Evolutionary conservation across 2,329 filamentous ascomycete genomes (phyloP), one percentile per base, ranked within the genome.

Genomic region (Trichophyton rubrum): DNA sequence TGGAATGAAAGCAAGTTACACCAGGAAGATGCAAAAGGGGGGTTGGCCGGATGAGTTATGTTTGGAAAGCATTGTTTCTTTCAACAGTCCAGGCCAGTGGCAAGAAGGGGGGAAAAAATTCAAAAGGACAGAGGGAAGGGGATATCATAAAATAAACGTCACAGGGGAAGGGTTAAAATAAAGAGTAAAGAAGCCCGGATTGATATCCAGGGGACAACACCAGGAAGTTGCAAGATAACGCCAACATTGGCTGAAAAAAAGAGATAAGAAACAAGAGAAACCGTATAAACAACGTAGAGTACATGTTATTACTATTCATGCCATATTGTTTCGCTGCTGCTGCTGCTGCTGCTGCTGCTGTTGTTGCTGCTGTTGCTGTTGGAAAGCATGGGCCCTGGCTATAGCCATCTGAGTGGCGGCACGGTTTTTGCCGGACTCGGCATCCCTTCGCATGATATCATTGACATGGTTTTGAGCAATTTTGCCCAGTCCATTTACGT

Each of bases 371-470:
- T 57, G 73, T 58, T 74, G 72, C 57, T 65, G 62, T 20, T 74
- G 69, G 58, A 72, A 74, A 62, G 74, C 72, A 22, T 73, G 71
- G 53, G 59, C 56, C 65, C 53, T 72, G 60, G 72, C 68, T 4
- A 57, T 47, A 35, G 68, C 67, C 58, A 65, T 66, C 33, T 72
- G 71, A n/a, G 49, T n/a, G 1, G 64, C 65, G 33, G 69, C 67
- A 40, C 70, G 70, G 41, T 70, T 68, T 58, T 71, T 71, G 57
- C 67, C 65, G 59, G 65, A 64, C 56, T 73, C 71, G 24, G 70
- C 69, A 27, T 74, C 73, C 45, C 71, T 70, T 56, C 70, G 71
- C 66, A 75, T 73, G 17, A 74, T 58, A 20, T 75, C 72, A 40
- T 70, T 67, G 38, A 75, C 67, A 66, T 68, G 74, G n/a, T 65